These are phyloP conservation scores for Myriosclerotinia duriaeana DNA, from an alignment of 2,329 filamentous ascomycete genomes.

Conservation along the genomic window DNA sequence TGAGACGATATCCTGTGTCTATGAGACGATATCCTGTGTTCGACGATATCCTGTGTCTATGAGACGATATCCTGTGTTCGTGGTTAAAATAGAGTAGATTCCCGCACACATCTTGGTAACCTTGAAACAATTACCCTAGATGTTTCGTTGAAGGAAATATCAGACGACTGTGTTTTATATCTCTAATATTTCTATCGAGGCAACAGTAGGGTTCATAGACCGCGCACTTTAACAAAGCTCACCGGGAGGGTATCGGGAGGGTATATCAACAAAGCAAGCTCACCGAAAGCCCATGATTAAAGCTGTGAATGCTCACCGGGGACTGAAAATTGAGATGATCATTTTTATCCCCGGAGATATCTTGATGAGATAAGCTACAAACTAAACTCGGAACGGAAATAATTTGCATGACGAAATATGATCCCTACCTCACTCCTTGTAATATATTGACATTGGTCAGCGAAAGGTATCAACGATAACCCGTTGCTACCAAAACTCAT, in stretches of 20 bases:
- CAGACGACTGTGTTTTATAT: neutral
- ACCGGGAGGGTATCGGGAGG: too few relatives aligned
- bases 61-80: neutral
- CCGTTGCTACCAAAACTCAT: neutral
- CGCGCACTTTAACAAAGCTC: too few relatives aligned
- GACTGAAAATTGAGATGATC: too few relatives aligned
- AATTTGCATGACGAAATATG: slow-evolving; percentile 16
- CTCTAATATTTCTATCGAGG: neutral
- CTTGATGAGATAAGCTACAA: slow-evolving; percentile 21
- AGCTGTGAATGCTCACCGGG: too few relatives aligned
- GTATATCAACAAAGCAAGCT: too few relatives aligned
- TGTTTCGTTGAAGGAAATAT: neutral
- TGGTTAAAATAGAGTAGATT: neutral
- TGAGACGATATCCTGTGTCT: too few relatives aligned
- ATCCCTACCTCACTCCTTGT: neutral
- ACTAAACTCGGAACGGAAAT: neutral
- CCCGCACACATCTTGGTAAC: neutral
- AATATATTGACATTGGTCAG: too few relatives aligned
- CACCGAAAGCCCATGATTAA: too few relatives aligned
- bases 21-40: neutral
- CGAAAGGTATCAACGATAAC: slow-evolving; percentile 2
- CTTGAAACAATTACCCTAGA: neutral
- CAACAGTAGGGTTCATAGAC: too few relatives aligned
- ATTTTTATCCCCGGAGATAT: neutral
- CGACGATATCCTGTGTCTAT: neutral